These are phyloP conservation scores for Paramyrothecium sp. DNA, from an alignment of 2,329 filamentous ascomycete species.

Conservation along the genomic window DNA sequence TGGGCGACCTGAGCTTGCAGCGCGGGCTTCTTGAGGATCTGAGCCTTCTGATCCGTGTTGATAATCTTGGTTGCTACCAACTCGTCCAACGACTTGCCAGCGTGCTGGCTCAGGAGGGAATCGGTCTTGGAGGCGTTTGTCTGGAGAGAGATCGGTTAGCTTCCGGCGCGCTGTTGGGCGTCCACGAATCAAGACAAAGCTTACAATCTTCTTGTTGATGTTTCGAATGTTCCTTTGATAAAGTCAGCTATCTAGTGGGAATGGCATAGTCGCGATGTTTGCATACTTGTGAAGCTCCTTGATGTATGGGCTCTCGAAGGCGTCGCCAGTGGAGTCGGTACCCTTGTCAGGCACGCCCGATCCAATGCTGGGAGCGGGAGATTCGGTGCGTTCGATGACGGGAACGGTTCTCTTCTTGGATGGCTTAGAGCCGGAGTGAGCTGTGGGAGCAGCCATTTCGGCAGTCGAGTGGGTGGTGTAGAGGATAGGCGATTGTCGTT, in stretches of 20 bases:
- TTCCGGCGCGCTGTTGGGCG: constrained; percentile 5
- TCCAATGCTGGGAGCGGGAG: constrained; percentile 48
- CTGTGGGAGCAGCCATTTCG: constrained; percentile 61
- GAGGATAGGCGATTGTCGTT: not conserved
- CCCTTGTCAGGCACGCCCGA: constrained; percentile 49
- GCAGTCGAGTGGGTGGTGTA: not conserved
- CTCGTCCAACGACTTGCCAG: constrained; percentile 69
- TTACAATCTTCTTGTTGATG: constrained; percentile 89
- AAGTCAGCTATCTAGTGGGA: no score
- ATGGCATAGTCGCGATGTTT: no score
- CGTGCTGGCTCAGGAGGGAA: constrained; percentile 65
- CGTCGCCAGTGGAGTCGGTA: constrained; percentile 56
- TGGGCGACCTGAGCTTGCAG: constrained; percentile 68
- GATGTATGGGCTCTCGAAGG: constrained; percentile 73
- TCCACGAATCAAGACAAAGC: constrained; percentile 27
- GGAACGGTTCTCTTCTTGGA: constrained; percentile 66
- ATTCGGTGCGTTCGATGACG: constrained; percentile 50
- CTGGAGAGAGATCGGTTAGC: constrained; percentile 34
- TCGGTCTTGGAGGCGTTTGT: constrained; percentile 72
- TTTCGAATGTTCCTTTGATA: constrained; percentile 78
- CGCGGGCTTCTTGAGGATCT: constrained; percentile 73
- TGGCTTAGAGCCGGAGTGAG: constrained; percentile 62
- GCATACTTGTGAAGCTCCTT: constrained; percentile 87
- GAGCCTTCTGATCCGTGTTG: constrained; percentile 77
- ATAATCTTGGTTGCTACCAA: constrained; percentile 70